Conservation (phyloP, 108 stramenopile genomes). For the Parietichytrium sp. region DNA sequence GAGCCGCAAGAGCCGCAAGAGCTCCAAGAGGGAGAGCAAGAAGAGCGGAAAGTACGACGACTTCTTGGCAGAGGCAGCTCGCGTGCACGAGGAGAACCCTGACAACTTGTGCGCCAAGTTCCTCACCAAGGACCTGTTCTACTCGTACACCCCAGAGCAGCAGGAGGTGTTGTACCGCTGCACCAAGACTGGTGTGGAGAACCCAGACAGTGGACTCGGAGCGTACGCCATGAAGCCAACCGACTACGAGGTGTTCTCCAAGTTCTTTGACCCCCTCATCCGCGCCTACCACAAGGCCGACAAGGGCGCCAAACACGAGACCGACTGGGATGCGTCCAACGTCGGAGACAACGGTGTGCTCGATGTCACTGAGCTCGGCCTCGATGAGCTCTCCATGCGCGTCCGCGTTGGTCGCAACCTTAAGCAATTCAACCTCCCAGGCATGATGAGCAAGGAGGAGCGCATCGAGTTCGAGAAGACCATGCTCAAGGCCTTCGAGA, state of each 20-base stretch:
- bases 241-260: constrained; percentile 40
- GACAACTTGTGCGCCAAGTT: constrained; percentile 29
- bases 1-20: neutral
- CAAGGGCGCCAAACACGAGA: constrained; percentile 53
- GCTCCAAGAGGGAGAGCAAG: neutral
- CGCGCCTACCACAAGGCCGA: constrained; percentile 16
- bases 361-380: constrained; percentile 58
- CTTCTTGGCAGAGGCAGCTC: neutral
- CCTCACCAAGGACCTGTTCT: constrained; percentile 34
- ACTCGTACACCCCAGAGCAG: constrained; percentile 11
- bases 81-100: constrained; percentile 17
- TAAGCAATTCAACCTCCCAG: constrained; percentile 63
- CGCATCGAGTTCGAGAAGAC: constrained; percentile 61
- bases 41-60: neutral
- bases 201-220: constrained; percentile 1
- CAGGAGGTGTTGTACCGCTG: constrained; percentile 39
- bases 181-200: constrained; percentile 22
- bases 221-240: constrained; percentile 44
- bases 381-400: constrained; percentile 65
- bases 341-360: constrained; percentile 52
- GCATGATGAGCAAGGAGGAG: constrained; percentile 58
- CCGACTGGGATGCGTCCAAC: constrained; percentile 54
- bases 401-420: constrained; percentile 66
- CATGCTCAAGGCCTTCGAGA: constrained; percentile 61
- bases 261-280: constrained; percentile 38